These are phyloP conservation scores for Saturnispora galanensis DNA, from an alignment of 805 yeast species.

Conservation along the genomic window DNA sequence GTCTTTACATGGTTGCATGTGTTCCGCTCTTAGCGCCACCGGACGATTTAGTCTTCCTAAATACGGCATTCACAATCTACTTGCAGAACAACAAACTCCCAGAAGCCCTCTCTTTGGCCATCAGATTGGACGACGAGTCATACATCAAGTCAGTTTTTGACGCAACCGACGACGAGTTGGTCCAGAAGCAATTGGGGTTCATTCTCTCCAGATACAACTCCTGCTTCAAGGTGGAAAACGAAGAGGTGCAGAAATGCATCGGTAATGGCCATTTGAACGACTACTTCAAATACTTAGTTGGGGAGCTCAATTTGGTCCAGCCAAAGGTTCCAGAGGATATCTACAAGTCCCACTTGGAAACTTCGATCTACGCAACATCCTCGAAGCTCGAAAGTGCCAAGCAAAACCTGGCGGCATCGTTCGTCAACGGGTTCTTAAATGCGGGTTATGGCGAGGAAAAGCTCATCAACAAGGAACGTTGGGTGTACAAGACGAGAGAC, in stretches of 20 bases:
- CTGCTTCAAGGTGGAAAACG: conserved; percentile 59
- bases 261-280: conserved; percentile 72
- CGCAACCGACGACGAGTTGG: conserved; percentile 60
- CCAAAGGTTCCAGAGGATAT: conserved; percentile 94
- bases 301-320: conserved; percentile 79
- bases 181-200: conserved; percentile 87
- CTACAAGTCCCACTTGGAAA: conserved; percentile 84
- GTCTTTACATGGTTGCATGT: conserved; percentile 90
- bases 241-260: conserved; percentile 73
- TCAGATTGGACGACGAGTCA: conserved; percentile 74
- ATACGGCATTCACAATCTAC: conserved; percentile 83
- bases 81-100: conserved; percentile 69
- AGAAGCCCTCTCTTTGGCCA: conserved; percentile 84
- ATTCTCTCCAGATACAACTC: conserved; percentile 81
- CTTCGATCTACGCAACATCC: conserved; percentile 43
- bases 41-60: conserved; percentile 75
- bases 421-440: conserved; percentile 85
- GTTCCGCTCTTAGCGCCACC: conserved; percentile 96
- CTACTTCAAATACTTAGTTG: conserved; percentile 68
- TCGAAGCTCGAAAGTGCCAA: conserved; percentile 76
- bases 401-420: conserved; percentile 90
- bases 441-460: conserved; percentile 87
- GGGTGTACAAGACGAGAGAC: conserved; percentile 90
- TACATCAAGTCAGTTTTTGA: conserved; percentile 72
- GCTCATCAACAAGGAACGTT: conserved; percentile 58